phyloP scores from a whole-genome alignment of 345 rosid genomes.

The Murraya koenigii region DNA sequence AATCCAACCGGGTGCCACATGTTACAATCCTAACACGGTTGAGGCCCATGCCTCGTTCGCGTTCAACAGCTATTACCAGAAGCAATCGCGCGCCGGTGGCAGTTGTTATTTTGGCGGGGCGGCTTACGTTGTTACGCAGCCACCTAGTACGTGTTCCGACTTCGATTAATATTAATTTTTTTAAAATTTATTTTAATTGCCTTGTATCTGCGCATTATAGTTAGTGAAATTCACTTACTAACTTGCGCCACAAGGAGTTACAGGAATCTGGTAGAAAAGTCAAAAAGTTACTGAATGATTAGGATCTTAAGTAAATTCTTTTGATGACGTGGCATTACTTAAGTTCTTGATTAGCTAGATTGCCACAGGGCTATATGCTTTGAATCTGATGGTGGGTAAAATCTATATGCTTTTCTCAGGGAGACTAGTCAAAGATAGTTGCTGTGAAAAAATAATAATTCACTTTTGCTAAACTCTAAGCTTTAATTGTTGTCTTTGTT shows the following conservation, averaged over 20 bases:
- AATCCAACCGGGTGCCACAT: conserved; percentile 68
- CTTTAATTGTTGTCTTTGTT: background rate
- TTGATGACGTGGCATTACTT: background rate
- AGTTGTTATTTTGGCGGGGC: conserved; percentile 88
- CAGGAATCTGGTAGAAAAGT: no score
- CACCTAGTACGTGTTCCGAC: conserved; percentile 60
- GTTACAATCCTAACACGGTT: conserved; percentile 69
- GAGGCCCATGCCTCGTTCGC: conserved; percentile 97
- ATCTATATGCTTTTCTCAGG: no score
- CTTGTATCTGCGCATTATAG: no score
- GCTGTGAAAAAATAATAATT: no score
- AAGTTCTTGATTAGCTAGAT: no score
- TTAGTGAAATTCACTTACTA: accelerated
- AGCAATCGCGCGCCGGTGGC: conserved; percentile 62
- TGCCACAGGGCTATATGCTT: no score
- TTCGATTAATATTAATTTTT: background rate
- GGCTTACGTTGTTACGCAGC: conserved; percentile 71
- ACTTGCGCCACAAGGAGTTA: no score
- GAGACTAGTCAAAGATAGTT: background rate
- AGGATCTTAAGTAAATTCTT: background rate
- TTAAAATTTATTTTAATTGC: no score
- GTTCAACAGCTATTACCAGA: conserved; percentile 89
- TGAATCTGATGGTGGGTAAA: no score
- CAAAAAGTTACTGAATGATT: no score
- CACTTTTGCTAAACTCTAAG: background rate